Conservation (phyloP, 441 rosid genomes). For the Adansonia grandidieri region DNA sequence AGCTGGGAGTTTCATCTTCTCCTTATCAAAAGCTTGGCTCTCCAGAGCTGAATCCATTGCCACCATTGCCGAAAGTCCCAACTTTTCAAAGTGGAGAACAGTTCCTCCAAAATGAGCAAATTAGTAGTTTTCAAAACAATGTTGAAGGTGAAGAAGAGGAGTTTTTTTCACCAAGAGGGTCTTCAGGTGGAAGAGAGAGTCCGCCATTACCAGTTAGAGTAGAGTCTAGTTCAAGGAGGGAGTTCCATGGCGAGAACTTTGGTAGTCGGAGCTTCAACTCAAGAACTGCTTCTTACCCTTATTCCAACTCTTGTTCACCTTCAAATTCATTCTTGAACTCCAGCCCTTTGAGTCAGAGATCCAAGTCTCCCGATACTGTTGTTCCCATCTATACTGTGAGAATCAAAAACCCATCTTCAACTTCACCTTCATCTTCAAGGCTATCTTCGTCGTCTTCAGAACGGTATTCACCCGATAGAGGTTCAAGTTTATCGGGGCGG, state of each 20-base stretch:
- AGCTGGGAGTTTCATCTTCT: constrained; percentile 50
- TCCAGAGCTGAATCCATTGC: constrained; percentile 81
- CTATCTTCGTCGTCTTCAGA: constrained; percentile 37
- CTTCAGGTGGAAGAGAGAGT: constrained; percentile 62
- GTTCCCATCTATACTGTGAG: constrained; percentile 33
- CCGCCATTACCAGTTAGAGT: constrained; percentile 29
- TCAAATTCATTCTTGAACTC: constrained; percentile 47
- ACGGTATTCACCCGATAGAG: constrained; percentile 36
- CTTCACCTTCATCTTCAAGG: constrained; percentile 35
- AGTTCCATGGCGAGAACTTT: constrained; percentile 44
- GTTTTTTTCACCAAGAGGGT: constrained; percentile 88
- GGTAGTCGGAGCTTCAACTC: constrained; percentile 62
- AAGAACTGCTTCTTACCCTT: constrained; percentile 55
- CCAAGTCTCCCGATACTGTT: constrained; percentile 51
- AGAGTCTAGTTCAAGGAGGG: constrained; percentile 54
- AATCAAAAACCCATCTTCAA: constrained; percentile 38
- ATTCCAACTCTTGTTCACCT: constrained; percentile 62
- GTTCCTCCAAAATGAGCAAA: constrained; percentile 40
- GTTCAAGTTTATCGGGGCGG: constrained; percentile 28
- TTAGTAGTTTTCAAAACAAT: constrained; percentile 38
- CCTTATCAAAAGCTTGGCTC: constrained; percentile 65
- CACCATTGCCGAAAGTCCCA: constrained; percentile 67
- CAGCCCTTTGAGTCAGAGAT: constrained; percentile 45
- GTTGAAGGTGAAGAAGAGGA: constrained; percentile 62
- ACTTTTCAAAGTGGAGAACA: constrained; percentile 46